Evolutionary conservation across 108 stramenopile species (phyloP), one percentile per base, ranked within the genome.

Genomic region (Stephanodiscus triporus): DNA sequence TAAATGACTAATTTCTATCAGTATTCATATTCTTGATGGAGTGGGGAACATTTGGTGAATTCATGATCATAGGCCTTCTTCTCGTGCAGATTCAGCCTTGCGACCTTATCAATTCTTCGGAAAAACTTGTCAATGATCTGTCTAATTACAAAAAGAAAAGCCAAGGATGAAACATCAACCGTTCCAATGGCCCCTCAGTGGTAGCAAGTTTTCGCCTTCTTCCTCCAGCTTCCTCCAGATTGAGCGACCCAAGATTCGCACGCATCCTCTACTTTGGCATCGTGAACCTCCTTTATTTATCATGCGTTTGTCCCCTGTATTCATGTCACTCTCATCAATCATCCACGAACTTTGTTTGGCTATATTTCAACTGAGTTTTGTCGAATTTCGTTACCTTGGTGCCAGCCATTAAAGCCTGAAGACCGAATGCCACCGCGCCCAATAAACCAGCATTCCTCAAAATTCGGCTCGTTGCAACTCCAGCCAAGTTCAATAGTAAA

Each of bases 361-460:
- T 73, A 69, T 86, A 93, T 66, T 93, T 93, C 23, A 85, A 80
- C 66, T 93, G 92, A 0, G 91, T 95, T 81, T 95, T 95, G 80
- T 95, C 94, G 68, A 92, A 95, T 75, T 92, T 95, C 45, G 89
- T 90, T 27, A 95, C 78, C 81, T 92, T 91, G 20, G 82, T 57
- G 61, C 83, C 86, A 13, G 88, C 82, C 56, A 90, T 66, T 24
- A 90, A 78, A 10, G 90, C 87, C 67, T 91, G 88, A 26, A 91
- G 80, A 3, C 81, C 74, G 73, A 92, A 89, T 45, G 85, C 86
- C 0, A 86, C 77, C 53, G 90, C 90, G 17, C 90, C 91, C 23
- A 76, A 80, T 4, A 78, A 54, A 54, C 87, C 89, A 23, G 84
- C 83, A 40, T 69, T 73, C 14, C 67, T 66, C 19, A 89, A 34